Evolutionary conservation across 768 basidiomycete species (phyloP), one percentile per base, ranked within the genome.

Genomic region (Kwoniella europaea): DNA sequence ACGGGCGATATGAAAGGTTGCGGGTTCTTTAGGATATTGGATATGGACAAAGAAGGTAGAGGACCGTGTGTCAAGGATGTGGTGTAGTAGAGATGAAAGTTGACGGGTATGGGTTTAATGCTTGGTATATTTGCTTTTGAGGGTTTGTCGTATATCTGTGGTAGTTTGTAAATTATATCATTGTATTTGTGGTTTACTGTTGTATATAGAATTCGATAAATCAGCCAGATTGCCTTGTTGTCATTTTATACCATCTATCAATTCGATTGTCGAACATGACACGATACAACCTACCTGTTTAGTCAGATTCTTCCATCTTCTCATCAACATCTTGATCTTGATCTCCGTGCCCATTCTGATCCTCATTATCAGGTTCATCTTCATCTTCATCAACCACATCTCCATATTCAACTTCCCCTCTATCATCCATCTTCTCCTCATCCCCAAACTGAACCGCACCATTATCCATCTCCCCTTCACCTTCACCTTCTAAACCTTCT

Each of bases 1-100:
- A 82, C 80, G 2, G 82, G 82, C 1, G 75, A 80, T 44, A 35
- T 79, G 69, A 81, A 82, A 68, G 83, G 84, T 2, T 84, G 84
- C 64, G 79, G 79, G 20, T 84, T 80, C 66, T 84, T 83, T 63
- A 74, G 73, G 59, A 71, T 84, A 4, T 60, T 84, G 54, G 81
- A 83, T 72, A 68, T 79, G 66, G 62, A 68, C 41, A 73, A 65
- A 13, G 84, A 83, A 54, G 82, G 82, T 16, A 42, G 82, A 54
- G 81, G 82, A 9, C 82, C 82, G 12, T 82, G 78, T 69, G 55
- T 79, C 27, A 71, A 57, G 12, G 79, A 76, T 70, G 13, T 2
- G 35, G 35, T 20, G 4, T 27, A 44, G 15, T 24, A 4, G 43
- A 29, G 44, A 24, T 56, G 54, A 55, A 24, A 55, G 24, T n/a